phyloP scores from a whole-genome alignment of 140 eudicot genomes.

The Flaveria floridana region DNA sequence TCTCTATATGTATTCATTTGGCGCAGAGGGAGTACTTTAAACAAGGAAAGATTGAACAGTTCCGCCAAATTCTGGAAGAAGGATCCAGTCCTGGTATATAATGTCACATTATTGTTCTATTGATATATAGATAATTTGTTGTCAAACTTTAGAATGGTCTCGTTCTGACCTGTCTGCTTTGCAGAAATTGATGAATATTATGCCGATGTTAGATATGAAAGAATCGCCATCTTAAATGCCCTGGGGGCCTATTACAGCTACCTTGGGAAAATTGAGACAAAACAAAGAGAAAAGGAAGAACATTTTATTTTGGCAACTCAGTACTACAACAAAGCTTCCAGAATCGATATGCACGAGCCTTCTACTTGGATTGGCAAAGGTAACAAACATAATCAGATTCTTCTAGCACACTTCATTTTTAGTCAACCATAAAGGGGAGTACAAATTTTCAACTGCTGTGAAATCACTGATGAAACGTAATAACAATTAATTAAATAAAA shows the following conservation, averaged over 20 bases:
- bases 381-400: conserved; percentile 31
- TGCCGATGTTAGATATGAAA: conserved; percentile 91
- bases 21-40: conserved; percentile 97
- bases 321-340: conserved; percentile 91
- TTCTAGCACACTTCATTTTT: neutral
- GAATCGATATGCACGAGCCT: conserved; percentile 94
- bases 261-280: conserved; percentile 95
- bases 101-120: neutral
- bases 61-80: conserved; percentile 92
- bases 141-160: conserved; percentile 13
- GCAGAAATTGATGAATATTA: conserved; percentile 95
- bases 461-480: neutral
- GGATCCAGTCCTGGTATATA: conserved; percentile 90
- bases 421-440: conserved; percentile 20
- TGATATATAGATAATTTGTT: neutral
- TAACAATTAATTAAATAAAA: neutral
- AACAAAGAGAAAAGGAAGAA: conserved; percentile 84
- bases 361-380: conserved; percentile 99
- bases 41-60: conserved; percentile 88
- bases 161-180: conserved; percentile 22
- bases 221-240: conserved; percentile 98
- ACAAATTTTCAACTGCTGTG: conserved; percentile 11
- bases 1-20: neutral
- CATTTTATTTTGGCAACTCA: conserved; percentile 77
- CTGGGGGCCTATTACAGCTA: conserved; percentile 93